These are phyloP conservation scores for Monosporozyma solicola DNA, from an alignment of 805 yeast genomes.

Conservation along the genomic window DNA sequence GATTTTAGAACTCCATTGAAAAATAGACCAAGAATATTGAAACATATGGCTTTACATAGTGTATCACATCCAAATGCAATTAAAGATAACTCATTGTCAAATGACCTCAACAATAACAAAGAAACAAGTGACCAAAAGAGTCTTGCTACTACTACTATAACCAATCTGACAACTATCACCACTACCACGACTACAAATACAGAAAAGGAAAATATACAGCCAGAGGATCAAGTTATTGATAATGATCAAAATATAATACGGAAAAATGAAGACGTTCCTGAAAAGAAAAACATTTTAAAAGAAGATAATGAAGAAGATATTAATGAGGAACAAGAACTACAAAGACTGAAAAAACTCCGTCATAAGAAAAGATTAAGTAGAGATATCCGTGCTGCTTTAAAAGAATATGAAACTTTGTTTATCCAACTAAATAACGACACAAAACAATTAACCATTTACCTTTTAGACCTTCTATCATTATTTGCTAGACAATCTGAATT, in stretches of 20 bases:
- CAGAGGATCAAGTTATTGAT: background rate
- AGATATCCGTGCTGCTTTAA: conserved; percentile 61
- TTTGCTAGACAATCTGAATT: conserved; percentile 69
- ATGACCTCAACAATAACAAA: background rate
- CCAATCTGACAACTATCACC: background rate
- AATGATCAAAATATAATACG: background rate
- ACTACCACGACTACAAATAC: background rate
- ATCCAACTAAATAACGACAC: conserved; percentile 66
- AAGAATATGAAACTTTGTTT: conserved; percentile 61
- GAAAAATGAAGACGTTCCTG: background rate
- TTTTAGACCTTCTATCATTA: conserved; percentile 76
- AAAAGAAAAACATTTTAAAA: background rate
- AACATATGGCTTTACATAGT: conserved; percentile 45
- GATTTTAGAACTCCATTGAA: conserved; percentile 69
- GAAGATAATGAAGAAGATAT: conserved; percentile 4
- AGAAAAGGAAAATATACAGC: background rate
- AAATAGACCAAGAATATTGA: conserved; percentile 54
- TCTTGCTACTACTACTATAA: background rate
- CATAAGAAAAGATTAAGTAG: conserved; percentile 50
- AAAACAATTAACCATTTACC: conserved; percentile 74
- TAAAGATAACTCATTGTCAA: conserved; percentile 19
- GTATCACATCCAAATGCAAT: conserved; percentile 32
- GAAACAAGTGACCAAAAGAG: background rate
- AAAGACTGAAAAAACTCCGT: conserved; percentile 13
- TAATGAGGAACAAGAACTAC: conserved; percentile 6